Evolutionary conservation across 306 rosid species (phyloP).

Genomic region (Gynostemma pentaphyllum): DNA sequence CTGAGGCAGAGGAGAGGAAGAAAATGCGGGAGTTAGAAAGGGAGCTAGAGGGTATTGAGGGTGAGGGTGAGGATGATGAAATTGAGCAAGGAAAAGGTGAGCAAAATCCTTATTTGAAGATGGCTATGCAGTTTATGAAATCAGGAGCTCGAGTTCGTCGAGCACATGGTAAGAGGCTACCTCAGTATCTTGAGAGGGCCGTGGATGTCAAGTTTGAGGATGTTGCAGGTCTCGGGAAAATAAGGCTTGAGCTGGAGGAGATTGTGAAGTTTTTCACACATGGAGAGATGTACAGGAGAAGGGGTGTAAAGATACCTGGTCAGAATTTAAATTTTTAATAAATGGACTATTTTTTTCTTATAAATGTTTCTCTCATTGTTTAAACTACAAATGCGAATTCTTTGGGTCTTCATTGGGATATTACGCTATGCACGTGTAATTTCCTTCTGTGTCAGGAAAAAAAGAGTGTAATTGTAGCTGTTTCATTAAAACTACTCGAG

Average conservation of each 20-base stretch:
- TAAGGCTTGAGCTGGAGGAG: constrained; percentile 95
- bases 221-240: constrained; percentile 95
- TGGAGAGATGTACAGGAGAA: constrained; percentile 89
- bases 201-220: constrained; percentile 89
- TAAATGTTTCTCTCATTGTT: not conserved
- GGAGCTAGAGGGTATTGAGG: constrained; percentile 51
- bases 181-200: constrained; percentile 86
- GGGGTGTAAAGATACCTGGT: constrained; percentile 99
- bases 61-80: constrained; percentile 53
- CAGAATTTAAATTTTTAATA: not conserved
- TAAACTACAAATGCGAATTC: not conserved
- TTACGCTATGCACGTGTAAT: not conserved
- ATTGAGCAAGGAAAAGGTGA: constrained; percentile 56
- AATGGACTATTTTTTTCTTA: not conserved
- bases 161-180: constrained; percentile 58
- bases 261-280: constrained; percentile 97
- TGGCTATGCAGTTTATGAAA: constrained; percentile 94
- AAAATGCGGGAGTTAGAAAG: constrained; percentile 68
- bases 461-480: not conserved
- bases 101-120: constrained; percentile 64
- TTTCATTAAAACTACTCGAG: constrained; percentile 4
- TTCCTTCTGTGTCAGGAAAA: not conserved
- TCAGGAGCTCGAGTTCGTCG: constrained; percentile 89
- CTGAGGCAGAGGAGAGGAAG: constrained; percentile 90
- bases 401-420: not conserved